A percentile compares a stretch with the other conserved stretches of the same genome.
Conservation (phyloP, 2,329 filamentous ascomycete species). For the Penicillium brasilianum region DNA sequence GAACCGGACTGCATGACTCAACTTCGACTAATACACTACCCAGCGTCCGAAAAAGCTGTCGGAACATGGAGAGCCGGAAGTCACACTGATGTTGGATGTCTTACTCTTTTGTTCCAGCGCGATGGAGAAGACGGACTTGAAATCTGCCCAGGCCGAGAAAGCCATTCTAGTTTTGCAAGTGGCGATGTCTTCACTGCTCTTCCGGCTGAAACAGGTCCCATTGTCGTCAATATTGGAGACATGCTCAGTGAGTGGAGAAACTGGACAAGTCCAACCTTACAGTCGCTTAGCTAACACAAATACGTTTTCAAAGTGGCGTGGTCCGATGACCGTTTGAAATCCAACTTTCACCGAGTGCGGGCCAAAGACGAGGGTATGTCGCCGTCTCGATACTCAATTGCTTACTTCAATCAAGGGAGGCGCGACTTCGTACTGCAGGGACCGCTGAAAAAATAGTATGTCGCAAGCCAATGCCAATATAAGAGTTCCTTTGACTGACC, state of each 20-base stretch:
- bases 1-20: background rate
- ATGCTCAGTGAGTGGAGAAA: slow-evolving; percentile 20
- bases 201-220: slow-evolving; percentile 21
- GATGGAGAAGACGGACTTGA: background rate
- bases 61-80: background rate
- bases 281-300: background rate
- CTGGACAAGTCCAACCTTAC: background rate
- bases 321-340: background rate
- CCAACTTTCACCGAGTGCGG: background rate
- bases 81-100: background rate
- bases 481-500: background rate
- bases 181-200: slow-evolving; percentile 21
- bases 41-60: background rate
- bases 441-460: background rate
- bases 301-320: background rate
- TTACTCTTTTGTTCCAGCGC: background rate
- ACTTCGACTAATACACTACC: background rate
- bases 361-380: background rate
- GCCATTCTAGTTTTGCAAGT: background rate
- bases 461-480: background rate
- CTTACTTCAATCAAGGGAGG: background rate
- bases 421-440: background rate
- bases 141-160: background rate
- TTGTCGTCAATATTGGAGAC: slow-evolving; percentile 26
- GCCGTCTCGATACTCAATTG: background rate